These are phyloP conservation scores for Hypoxylon sp. DNA, from an alignment of 2,329 filamentous ascomycete species.

Conservation along the genomic window DNA sequence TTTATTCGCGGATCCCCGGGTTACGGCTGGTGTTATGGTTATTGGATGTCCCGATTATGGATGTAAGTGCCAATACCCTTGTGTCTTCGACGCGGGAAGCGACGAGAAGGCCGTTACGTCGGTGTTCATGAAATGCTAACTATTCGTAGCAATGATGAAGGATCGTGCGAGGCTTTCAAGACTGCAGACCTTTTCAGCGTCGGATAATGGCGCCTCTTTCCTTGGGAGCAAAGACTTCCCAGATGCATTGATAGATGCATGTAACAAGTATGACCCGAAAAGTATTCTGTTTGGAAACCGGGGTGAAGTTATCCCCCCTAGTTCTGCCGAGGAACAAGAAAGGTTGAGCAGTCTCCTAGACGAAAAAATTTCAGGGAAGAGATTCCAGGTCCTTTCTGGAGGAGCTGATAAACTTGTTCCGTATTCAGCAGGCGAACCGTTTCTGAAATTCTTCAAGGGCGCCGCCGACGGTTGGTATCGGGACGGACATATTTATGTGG, in stretches of 20 bases:
- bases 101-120: not conserved
- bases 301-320: slow-evolving; percentile 45
- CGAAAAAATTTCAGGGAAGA: slow-evolving; percentile 65
- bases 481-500: slow-evolving; percentile 64
- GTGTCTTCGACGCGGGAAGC: not conserved
- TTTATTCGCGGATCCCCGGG: slow-evolving; percentile 78
- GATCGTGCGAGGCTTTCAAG: slow-evolving; percentile 80
- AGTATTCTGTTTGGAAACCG: slow-evolving; percentile 71
- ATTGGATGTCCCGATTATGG: slow-evolving; percentile 92
- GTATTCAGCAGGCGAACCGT: slow-evolving; percentile 66
- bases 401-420: slow-evolving; percentile 77
- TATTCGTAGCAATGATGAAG: slow-evolving; percentile 67
- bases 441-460: slow-evolving; percentile 68
- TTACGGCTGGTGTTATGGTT: slow-evolving; percentile 80
- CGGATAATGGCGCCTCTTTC: slow-evolving; percentile 68
- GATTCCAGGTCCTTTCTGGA: slow-evolving; percentile 70
- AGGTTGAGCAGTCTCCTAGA: slow-evolving; percentile 58
- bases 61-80: slow-evolving; percentile 53
- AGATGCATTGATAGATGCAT: slow-evolving; percentile 66
- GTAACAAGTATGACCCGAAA: slow-evolving; percentile 76
- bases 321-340: slow-evolving; percentile 51
- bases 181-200: slow-evolving; percentile 65
- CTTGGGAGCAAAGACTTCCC: slow-evolving; percentile 84
- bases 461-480: slow-evolving; percentile 62
- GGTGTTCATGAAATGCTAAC: slow-evolving; percentile 3